A percentile compares a stretch with the other conserved stretches of the same genome.
Evolutionary conservation across 257 asterid species (phyloP).

Genomic region (Mitragyna speciosa): DNA sequence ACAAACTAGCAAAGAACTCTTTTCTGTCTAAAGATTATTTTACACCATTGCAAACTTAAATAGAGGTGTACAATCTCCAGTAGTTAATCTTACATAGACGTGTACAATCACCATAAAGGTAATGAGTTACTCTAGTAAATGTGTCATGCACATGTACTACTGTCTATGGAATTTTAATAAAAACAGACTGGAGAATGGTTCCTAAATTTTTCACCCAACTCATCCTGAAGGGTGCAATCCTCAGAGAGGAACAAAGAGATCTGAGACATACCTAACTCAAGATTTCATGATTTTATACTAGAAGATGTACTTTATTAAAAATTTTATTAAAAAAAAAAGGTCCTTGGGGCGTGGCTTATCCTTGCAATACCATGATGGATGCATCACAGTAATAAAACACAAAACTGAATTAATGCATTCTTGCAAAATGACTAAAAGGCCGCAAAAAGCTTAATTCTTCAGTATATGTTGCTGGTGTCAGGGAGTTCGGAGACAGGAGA

Average conservation of each 20-base stretch:
- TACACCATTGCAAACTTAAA: neutral
- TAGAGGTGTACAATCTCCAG: too few species aligned
- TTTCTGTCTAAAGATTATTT: conserved; percentile 1
- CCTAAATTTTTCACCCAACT: neutral
- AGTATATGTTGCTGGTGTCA: neutral
- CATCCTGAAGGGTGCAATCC: neutral
- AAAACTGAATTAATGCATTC: neutral
- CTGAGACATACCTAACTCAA: neutral
- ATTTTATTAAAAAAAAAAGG: neutral
- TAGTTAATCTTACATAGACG: neutral
- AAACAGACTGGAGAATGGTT: neutral
- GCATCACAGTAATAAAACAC: neutral
- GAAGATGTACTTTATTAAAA: neutral
- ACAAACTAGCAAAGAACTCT: neutral
- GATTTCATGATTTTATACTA: neutral
- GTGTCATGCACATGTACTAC: too few species aligned
- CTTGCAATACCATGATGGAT: neutral
- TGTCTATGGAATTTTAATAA: neutral
- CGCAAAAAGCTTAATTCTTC: neutral
- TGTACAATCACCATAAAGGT: neutral
- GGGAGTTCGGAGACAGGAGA: neutral
- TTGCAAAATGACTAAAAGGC: neutral
- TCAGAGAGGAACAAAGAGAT: neutral
- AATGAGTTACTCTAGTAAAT: neutral
- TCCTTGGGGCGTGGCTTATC: neutral